Evolutionary conservation across 768 basidiomycete genomes (phyloP), one percentile per base, ranked within the genome.

Genomic region (Amanita molliuscula): DNA sequence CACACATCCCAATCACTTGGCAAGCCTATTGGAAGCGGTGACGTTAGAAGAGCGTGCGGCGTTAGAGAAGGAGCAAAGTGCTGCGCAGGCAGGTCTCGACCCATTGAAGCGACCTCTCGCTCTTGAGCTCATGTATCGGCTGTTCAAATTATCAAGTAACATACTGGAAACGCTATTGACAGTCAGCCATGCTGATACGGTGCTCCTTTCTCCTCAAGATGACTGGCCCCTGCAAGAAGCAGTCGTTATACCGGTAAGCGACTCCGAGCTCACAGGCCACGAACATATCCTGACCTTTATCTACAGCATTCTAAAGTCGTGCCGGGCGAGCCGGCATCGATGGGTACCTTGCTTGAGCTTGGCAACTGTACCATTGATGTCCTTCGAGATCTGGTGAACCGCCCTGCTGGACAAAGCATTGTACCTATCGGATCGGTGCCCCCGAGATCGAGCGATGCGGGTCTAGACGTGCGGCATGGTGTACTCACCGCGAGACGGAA

Each of bases 1-100:
- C 42, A 84, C 89, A 0, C 93, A 97, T 63, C 93, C 93, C 6
- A 88, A 93, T 58, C 84, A 92, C 57, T 75, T 96, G 10, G 81
- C 84, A 1, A 83, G 82, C 55, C 70, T 89, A 23, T 71, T 94
- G 56, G 89, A 94, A 51, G 84, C 90, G 5, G 73, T 88, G 11
- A 84, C 85, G 0, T 61, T 75, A 1, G 89, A 90, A 9, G 93
- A 95, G 57, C 77, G 84, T 6, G 65, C 65, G 0, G 71, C 72
- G 44, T 70, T 88, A 43, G 86, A 92, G 57, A 82, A 81, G 54
- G 84, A 86, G 41, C 67, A 76, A 4, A 67, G 75, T 29, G 66
- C 76, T 49, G 62, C 75, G 18, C 33, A 23, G 6, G 13, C 31
- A 5, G 41, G 29, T 23, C 23, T 20, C 8, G 86, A 93, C 49